These are phyloP conservation scores for Dactylonectria estremocensis DNA, from an alignment of 2,329 filamentous ascomycete genomes.

Conservation along the genomic window DNA sequence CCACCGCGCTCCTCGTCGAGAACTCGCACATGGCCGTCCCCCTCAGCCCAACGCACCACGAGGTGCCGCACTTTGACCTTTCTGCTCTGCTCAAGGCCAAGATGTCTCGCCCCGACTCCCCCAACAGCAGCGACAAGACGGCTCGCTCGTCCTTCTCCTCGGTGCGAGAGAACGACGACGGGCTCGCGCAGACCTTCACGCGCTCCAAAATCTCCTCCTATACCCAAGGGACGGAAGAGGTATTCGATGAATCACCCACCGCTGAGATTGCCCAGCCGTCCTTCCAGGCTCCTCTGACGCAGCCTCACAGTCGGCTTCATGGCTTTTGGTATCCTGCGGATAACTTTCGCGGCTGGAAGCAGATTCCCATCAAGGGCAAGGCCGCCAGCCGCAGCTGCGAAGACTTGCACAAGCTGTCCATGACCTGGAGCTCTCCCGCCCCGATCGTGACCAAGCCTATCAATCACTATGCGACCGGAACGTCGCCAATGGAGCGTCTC, in stretches of 20 bases:
- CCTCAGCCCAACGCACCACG: slow-evolving; percentile 51
- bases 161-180: slow-evolving; percentile 72
- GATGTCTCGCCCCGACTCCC: slow-evolving; percentile 57
- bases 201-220: slow-evolving; percentile 75
- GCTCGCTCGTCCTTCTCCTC: slow-evolving; percentile 74
- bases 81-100: slow-evolving; percentile 54
- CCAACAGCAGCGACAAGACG: slow-evolving; percentile 54
- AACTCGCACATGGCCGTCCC: slow-evolving; percentile 52
- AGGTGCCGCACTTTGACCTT: slow-evolving; percentile 55
- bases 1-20: slow-evolving; percentile 35
- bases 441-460: slow-evolving; percentile 50
- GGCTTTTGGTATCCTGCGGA: slow-evolving; percentile 72
- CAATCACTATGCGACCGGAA: slow-evolving; percentile 59
- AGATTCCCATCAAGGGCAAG: slow-evolving; percentile 72
- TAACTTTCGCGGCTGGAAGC: slow-evolving; percentile 74
- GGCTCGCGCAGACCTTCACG: slow-evolving; percentile 74
- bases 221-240: slow-evolving; percentile 63
- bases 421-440: slow-evolving; percentile 67
- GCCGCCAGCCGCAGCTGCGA: slow-evolving; percentile 74
- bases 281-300: slow-evolving; percentile 68
- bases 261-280: slow-evolving; percentile 60
- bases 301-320: slow-evolving; percentile 70
- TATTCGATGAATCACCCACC: slow-evolving; percentile 65
- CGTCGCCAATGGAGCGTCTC: slow-evolving; percentile 75
- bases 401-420: slow-evolving; percentile 69